Percentiles rank a stretch among this genome's conserved stretches.
These are phyloP conservation scores for Sanghuangporus baumii DNA, from an alignment of 1,284 basidiomycete genomes.

Conservation along the genomic window DNA sequence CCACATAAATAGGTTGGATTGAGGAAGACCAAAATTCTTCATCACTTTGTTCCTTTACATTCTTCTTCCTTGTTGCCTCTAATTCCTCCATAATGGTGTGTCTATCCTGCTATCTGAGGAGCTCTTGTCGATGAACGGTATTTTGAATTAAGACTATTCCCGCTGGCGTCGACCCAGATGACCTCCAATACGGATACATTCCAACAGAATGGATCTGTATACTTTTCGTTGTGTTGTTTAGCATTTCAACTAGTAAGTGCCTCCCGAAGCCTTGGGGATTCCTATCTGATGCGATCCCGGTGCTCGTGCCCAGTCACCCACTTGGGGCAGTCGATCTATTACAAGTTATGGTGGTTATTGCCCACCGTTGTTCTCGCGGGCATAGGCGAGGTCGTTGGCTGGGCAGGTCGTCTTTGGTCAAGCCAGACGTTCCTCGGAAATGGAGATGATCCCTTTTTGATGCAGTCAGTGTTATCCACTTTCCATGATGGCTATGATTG, in stretches of 20 bases:
- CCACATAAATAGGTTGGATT: neutral
- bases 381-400: conserved; percentile 34
- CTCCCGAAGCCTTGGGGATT: neutral
- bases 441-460: conserved; percentile 32
- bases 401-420: conserved; percentile 35
- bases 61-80: neutral
- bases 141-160: conserved; percentile 2
- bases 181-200: conserved; percentile 22
- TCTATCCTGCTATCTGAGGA: neutral
- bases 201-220: conserved; percentile 28
- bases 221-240: conserved; percentile 21
- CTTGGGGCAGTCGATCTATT: conserved; percentile 27
- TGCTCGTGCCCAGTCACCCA: conserved; percentile 29
- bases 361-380: conserved; percentile 33
- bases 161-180: neutral
- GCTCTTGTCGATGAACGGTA: neutral
- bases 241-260: conserved; percentile 14
- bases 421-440: conserved; percentile 23
- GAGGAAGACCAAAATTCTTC: neutral
- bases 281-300: neutral
- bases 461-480: conserved; percentile 35
- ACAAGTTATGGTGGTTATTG: conserved; percentile 36
- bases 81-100: neutral
- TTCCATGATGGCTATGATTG: neutral
- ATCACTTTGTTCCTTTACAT: neutral